These are phyloP conservation scores for Suaeda aralocaspica DNA, from an alignment of 148 eudicot species.

Conservation along the genomic window DNA sequence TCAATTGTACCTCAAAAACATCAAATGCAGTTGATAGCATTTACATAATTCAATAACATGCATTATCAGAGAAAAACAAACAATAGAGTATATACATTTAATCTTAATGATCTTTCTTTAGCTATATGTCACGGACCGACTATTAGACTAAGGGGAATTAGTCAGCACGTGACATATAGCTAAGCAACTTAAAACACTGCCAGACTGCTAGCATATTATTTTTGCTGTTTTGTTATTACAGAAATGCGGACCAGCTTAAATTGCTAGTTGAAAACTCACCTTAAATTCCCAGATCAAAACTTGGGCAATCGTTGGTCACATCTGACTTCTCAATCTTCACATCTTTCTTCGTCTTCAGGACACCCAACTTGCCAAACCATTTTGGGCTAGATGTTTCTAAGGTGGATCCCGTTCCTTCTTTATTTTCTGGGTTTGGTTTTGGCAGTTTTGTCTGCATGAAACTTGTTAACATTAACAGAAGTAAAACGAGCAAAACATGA, in stretches of 20 bases:
- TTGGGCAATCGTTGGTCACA: constrained; percentile 49
- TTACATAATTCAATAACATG: too few species aligned
- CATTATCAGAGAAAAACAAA: too few species aligned
- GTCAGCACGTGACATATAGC: too few species aligned
- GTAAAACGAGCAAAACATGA: background rate
- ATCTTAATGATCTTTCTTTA: too few species aligned
- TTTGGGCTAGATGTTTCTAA: constrained; percentile 11
- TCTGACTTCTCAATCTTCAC: constrained; percentile 17
- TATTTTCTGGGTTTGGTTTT: constrained; percentile 13
- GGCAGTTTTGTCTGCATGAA: constrained; percentile 31
- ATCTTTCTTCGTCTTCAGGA: constrained; percentile 18
- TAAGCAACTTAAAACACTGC: background rate
- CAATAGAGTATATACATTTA: too few species aligned
- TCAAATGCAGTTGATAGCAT: too few species aligned
- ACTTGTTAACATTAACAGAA: background rate
- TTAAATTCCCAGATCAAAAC: constrained; percentile 77
- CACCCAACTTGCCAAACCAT: constrained; percentile 12
- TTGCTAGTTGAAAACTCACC: background rate
- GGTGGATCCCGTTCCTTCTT: constrained; percentile 12
- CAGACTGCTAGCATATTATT: background rate
- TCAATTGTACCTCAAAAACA: too few species aligned
- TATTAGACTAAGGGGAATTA: too few species aligned
- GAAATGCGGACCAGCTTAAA: background rate
- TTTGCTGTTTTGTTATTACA: too few species aligned
- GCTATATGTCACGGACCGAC: too few species aligned